Percentiles rank a stretch among this genome's conserved stretches.
Evolutionary conservation across 106 monocot genomes (phyloP).

Genomic region (Vanilla planifolia): DNA sequence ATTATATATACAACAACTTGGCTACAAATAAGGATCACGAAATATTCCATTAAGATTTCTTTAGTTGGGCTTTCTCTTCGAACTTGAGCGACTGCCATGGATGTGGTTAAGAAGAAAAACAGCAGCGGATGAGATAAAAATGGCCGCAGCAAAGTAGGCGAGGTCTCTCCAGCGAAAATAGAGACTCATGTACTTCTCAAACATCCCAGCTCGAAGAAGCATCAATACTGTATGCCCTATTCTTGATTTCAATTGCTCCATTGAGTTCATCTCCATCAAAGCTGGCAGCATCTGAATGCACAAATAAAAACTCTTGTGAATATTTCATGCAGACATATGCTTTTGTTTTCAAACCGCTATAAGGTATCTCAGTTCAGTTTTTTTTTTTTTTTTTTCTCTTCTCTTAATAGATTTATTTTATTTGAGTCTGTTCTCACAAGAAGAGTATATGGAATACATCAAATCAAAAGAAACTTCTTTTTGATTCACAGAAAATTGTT

Average conservation of each 20-base stretch:
- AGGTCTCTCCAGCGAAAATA: neutral
- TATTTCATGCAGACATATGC: neutral
- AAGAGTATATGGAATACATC: no score
- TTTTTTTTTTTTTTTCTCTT: no score
- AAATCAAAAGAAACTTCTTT: no score
- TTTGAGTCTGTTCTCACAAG: no score
- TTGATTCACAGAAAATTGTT: no score
- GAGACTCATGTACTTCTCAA: neutral
- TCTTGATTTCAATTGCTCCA: constrained; percentile 2
- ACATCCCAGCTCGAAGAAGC: constrained; percentile 1
- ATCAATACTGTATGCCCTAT: constrained; percentile 6
- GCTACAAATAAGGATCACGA: no score
- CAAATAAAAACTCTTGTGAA: neutral
- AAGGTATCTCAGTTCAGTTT: no score
- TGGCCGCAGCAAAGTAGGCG: constrained; percentile 7
- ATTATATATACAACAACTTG: no score
- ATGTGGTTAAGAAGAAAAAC: constrained; percentile 1
- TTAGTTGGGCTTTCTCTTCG: no score
- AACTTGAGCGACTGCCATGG: neutral
- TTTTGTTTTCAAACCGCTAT: no score
- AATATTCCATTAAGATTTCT: no score
- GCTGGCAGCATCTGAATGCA: neutral
- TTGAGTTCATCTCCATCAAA: neutral
- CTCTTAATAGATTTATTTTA: no score
- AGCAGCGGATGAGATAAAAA: constrained; percentile 1